Conservation (phyloP, 495 filamentous ascomycete genomes). For the Daldinia childiae region DNA sequence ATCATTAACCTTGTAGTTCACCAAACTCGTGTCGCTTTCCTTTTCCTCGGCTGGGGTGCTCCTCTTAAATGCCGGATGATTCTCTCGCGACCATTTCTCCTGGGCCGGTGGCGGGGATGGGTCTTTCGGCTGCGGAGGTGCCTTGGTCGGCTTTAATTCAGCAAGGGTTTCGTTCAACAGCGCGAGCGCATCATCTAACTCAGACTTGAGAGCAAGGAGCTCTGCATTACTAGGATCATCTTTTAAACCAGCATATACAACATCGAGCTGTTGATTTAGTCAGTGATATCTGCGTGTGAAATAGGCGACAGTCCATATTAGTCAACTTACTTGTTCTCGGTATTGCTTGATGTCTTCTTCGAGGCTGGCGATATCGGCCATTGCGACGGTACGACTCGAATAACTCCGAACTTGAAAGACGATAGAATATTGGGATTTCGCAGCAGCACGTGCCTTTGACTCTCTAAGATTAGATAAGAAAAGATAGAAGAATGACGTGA, state of each 20-base stretch:
- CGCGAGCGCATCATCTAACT: constrained; percentile 85
- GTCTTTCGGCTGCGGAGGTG: constrained; percentile 52
- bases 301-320: not conserved
- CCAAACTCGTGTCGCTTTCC: constrained; percentile 55
- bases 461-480: not conserved
- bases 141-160: constrained; percentile 74
- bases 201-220: constrained; percentile 77
- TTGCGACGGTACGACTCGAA: constrained; percentile 33
- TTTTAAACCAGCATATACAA: constrained; percentile 76
- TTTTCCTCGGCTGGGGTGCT: constrained; percentile 56
- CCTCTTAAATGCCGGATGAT: constrained; percentile 73
- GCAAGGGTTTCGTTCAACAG: constrained; percentile 80
- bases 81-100: constrained; percentile 78
- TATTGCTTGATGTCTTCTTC: constrained; percentile 85
- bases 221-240: constrained; percentile 86
- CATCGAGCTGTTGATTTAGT: constrained; percentile 71
- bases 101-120: constrained; percentile 59
- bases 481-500: not conserved
- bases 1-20: constrained; percentile 86
- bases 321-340: constrained; percentile 73
- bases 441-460: not conserved
- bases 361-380: constrained; percentile 68
- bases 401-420: not conserved
- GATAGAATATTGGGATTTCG: not conserved
- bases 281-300: constrained; percentile 8